Evolutionary conservation across 2,329 filamentous ascomycete genomes (phyloP).

Genomic region (Alternaria angustiovoidea): DNA sequence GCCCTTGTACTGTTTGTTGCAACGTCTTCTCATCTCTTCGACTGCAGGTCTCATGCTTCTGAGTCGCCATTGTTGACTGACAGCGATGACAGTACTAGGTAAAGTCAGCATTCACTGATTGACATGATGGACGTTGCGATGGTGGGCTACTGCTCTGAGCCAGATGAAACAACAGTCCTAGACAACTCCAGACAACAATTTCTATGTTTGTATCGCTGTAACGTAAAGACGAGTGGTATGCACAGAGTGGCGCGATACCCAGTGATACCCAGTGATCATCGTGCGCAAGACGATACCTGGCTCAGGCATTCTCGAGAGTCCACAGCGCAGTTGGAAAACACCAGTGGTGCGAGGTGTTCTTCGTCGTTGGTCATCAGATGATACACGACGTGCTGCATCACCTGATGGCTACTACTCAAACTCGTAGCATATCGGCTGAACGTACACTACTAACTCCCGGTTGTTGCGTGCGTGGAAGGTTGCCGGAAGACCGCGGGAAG

Average conservation of each 20-base stretch:
- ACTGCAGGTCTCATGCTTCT: neutral
- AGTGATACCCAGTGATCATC: neutral
- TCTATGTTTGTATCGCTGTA: neutral
- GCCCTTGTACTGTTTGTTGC: conserved; percentile 21
- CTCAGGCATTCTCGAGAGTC: neutral
- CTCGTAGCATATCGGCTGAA: neutral
- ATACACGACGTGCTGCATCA: neutral
- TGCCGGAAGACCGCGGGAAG: conserved; percentile 1
- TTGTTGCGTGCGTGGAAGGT: neutral
- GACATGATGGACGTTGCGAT: neutral
- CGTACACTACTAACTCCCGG: neutral
- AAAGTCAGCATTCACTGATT: neutral
- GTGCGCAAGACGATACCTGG: neutral
- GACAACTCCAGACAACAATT: neutral
- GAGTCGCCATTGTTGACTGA: neutral
- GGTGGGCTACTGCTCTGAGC: neutral
- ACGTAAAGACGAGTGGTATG: neutral
- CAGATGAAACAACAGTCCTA: neutral
- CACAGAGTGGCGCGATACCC: neutral
- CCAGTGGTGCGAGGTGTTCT: neutral
- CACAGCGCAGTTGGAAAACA: neutral
- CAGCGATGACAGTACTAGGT: no score
- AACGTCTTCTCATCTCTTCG: conserved; percentile 14
- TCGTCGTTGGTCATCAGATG: neutral
- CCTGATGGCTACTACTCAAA: neutral